Base-by-base conservation (phyloP, 1,284 basidiomycete species). In the Anthracocystis walkeri region DNA sequence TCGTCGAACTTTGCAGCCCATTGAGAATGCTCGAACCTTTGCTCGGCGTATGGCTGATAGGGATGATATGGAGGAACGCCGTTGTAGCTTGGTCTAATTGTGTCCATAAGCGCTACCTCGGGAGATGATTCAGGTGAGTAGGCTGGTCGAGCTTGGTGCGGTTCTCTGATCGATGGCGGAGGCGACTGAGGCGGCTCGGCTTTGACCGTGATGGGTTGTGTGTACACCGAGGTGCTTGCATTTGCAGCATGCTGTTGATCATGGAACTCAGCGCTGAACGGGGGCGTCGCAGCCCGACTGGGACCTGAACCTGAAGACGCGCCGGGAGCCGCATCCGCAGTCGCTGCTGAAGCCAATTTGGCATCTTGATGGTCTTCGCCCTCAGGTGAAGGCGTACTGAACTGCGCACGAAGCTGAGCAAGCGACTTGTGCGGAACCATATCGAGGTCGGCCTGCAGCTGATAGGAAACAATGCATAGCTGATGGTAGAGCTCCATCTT, bases 401-500 rank as follows among this genome's bases (percentile, higher is more conserved):
- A 68, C 3, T 62, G 64, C 3, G 65, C 61, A 8, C 51, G 41
- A 20, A 75, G 64, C 51, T 75, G 40, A 3, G 65, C 54, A 18
- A 75, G 51, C 14, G 73, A 62, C 46, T 58, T 64, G 40, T 55
- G 62, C 5, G 73, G 65, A 11, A 75, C 68, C 64, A 75, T 65
- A 21, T 68, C 68, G 42, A 75, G 73, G n/a, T 71, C 54, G n/a
- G 73, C 68, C 49, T 75, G 73, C 35, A 75, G 55, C 53, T 75
- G 72, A 18, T 75, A 68, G 0, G 73, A 75, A n/a, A 75, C 63
- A 51, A 71, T 75, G 65, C 73, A 75, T 1, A 75, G 62, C 56
- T 67, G 57, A 33, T 58, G 64, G 40, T 71, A 75, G 10, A 75
- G 55, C 60, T 75, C 68, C 56, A 40, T 8, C 35, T 75, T 75